phyloP scores from a whole-genome alignment of 306 rosid species.

The Mimosa pudica region DNA sequence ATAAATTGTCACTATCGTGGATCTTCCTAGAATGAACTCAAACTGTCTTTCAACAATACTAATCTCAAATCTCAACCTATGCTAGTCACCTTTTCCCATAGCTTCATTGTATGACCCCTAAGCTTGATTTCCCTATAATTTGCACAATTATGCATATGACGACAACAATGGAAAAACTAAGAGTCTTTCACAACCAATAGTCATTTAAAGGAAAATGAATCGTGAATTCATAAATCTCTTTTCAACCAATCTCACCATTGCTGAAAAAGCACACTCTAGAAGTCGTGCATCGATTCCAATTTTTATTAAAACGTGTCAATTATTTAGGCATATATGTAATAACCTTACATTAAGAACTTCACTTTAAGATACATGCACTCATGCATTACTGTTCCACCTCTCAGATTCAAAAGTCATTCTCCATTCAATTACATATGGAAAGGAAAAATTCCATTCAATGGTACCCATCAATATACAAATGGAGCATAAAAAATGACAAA shows the following conservation, averaged over 20 bases:
- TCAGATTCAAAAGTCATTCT: neutral
- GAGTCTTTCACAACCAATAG: neutral
- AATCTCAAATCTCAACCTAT: too few species aligned
- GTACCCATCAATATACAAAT: neutral
- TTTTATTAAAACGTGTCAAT: neutral
- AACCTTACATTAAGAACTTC: conserved; percentile 1
- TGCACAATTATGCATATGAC: neutral
- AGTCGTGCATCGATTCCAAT: conserved; percentile 13
- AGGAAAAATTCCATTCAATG: neutral
- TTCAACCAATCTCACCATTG: neutral
- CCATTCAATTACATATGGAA: neutral
- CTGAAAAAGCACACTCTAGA: conserved; percentile 18
- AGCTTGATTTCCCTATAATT: too few species aligned
- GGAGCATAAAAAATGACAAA: conserved; percentile 9
- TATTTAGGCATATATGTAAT: conserved; percentile 20
- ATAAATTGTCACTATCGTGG: too few species aligned
- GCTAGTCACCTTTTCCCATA: too few species aligned
- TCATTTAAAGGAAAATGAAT: conserved; percentile 13
- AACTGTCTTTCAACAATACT: too few species aligned
- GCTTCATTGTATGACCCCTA: too few species aligned
- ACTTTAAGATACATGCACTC: conserved; percentile 19
- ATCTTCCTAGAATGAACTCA: too few species aligned
- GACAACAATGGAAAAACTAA: neutral
- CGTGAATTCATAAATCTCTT: conserved; percentile 9
- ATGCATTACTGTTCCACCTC: conserved; percentile 18